Evolutionary conservation across 2,329 filamentous ascomycete species (phyloP), one percentile per base, ranked within the genome.

Genomic region (Epichloe uncinata): DNA sequence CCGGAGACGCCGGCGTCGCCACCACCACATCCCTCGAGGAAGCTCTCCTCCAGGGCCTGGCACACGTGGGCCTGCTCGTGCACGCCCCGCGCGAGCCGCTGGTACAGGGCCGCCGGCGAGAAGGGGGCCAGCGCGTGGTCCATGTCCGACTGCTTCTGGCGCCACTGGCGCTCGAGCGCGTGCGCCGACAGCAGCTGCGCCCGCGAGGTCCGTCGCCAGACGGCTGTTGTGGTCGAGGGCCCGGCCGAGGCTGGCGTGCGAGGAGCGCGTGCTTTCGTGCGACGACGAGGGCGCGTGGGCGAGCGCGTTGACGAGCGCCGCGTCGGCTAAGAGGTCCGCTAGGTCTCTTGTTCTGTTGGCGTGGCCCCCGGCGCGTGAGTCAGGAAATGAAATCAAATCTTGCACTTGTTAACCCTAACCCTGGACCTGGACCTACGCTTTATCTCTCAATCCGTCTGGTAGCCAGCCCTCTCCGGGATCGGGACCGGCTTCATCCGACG

Each of bases 81-180:
- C 15, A 94, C 81, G 9, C 81, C 83, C 52, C 85, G 84, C 43
- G 74, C 81, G 11, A 97, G 73, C 47, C 85, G 77, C 66, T 90
- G 85, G 63, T 97, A 96, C 59, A 97, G 72, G 42, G 86, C 84
- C 42, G 87, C 85, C 0, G 91, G 89, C 26, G 87, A 86, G 69
- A 95, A 97, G 1, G 87, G 86, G 36, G 81, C 79, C 53, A 97
- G 71, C 6, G 87, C 88, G 47, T 80, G 75, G 64, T 97, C 93
- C 78, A 95, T 93, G 59, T 93, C 88, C 1, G 79, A 75, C 66
- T 97, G 87, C 66, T 93, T 94, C 57, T 85, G 79, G 50, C 84
- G 81, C 87, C 93, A 97, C 61, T 91, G 84, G n/a, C 90, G 80
- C 69, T 97, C 93, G 15, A 96, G 78, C 1, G 87, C 86, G 59